Conservation (phyloP, 371 early-diverging fungal species). For the Synchytrium microbalum region DNA sequence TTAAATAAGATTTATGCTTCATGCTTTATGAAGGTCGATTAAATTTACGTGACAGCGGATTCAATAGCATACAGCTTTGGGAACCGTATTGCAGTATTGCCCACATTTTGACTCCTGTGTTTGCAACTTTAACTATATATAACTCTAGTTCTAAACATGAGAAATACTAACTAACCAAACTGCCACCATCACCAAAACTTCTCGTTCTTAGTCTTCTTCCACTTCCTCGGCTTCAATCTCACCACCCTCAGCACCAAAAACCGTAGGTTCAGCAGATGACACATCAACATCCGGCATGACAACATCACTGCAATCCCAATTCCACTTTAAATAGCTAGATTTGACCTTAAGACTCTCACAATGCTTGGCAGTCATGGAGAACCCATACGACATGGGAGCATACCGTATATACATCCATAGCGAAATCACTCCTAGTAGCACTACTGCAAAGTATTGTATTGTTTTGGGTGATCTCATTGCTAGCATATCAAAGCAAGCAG, state of each 20-base stretch:
- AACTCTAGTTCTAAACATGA: not conserved
- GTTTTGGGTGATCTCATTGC: conserved; percentile 45
- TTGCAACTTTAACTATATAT: too few relatives aligned
- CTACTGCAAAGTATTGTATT: conserved; percentile 33
- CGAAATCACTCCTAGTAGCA: conserved; percentile 38
- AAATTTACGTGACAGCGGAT: too few relatives aligned
- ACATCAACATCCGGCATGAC: not conserved
- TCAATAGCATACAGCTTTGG: too few relatives aligned
- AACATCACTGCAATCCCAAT: conserved; percentile 18
- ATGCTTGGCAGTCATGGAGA: conserved; percentile 18
- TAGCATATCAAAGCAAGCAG: conserved; percentile 61
- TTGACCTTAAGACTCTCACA: conserved; percentile 18
- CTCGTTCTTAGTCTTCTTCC: not conserved
- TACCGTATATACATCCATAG: conserved; percentile 45
- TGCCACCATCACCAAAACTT: not conserved
- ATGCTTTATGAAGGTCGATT: not conserved
- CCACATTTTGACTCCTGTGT: too few relatives aligned
- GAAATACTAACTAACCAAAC: not conserved
- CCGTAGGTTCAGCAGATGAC: not conserved
- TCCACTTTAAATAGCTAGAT: conserved; percentile 12
- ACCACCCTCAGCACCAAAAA: not conserved
- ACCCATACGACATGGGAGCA: conserved; percentile 74
- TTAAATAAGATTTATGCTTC: too few relatives aligned
- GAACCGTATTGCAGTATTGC: too few relatives aligned
- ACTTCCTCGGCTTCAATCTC: not conserved